A percentile compares a stretch with the other conserved stretches of the same genome.
Evolutionary conservation across 2,329 filamentous ascomycete genomes (phyloP).

Genomic region (Teratosphaeria destructans): DNA sequence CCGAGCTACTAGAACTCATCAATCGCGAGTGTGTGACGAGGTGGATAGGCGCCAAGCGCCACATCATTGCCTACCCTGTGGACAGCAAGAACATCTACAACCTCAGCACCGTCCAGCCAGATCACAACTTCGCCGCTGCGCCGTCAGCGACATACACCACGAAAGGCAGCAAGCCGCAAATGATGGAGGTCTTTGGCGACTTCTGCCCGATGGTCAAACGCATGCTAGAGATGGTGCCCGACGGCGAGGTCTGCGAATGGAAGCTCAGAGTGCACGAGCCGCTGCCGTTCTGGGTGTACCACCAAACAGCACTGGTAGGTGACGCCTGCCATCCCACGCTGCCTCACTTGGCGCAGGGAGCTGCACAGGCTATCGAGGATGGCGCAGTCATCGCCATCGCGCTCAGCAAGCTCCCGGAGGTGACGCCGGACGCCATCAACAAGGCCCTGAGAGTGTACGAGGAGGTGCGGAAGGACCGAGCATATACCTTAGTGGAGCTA

Average conservation of each 20-base stretch:
- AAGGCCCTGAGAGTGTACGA: slow-evolving; percentile 48
- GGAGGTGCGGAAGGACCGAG: slow-evolving; percentile 44
- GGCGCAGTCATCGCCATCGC: slow-evolving; percentile 46
- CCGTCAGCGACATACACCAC: slow-evolving; percentile 54
- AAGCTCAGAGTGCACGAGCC: slow-evolving; percentile 53
- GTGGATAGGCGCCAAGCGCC: slow-evolving; percentile 65
- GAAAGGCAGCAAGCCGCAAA: slow-evolving; percentile 48
- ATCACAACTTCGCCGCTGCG: slow-evolving; percentile 48
- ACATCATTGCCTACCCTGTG: slow-evolving; percentile 71
- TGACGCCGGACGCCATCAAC: slow-evolving; percentile 37
- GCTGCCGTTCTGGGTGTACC: slow-evolving; percentile 51
- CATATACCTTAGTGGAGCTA: slow-evolving; percentile 47
- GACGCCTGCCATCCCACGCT: slow-evolving; percentile 55
- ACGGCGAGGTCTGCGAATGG: slow-evolving; percentile 59
- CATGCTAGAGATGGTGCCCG: slow-evolving; percentile 51
- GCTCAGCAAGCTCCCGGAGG: slow-evolving; percentile 39
- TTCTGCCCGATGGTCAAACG: slow-evolving; percentile 52
- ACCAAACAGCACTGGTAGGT: slow-evolving; percentile 43
- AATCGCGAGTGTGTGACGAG: slow-evolving; percentile 58
- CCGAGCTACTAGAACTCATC: slow-evolving; percentile 57
- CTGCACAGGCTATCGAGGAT: slow-evolving; percentile 56
- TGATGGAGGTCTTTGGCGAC: slow-evolving; percentile 49
- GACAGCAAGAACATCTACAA: slow-evolving; percentile 58
- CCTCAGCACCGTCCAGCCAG: slow-evolving; percentile 52
- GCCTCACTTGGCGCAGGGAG: slow-evolving; percentile 54